Conservation (phyloP, 768 basidiomycete genomes). For the Amanita rimosa region DNA sequence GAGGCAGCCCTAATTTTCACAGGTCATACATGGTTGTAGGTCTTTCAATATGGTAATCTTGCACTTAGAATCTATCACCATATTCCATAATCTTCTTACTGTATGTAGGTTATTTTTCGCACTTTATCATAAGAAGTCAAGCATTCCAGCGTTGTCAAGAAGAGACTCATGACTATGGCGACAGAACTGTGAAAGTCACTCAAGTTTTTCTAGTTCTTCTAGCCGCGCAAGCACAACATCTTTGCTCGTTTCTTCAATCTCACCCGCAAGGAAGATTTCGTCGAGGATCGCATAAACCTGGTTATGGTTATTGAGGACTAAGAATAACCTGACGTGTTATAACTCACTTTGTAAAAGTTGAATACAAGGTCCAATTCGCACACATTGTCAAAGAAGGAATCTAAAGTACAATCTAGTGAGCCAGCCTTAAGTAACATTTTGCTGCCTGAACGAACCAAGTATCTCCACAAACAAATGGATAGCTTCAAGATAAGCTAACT, state of each 20-base stretch:
- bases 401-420: constrained; percentile 24
- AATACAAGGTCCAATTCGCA: constrained; percentile 97
- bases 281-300: constrained; percentile 98
- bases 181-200: too few species aligned
- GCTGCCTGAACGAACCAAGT: constrained; percentile 49
- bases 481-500: constrained; percentile 92
- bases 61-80: neutral
- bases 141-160: too few species aligned
- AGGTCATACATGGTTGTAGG: neutral
- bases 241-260: constrained; percentile 97
- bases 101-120: neutral
- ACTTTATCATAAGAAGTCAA: too few species aligned
- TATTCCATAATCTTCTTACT: neutral
- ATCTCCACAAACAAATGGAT: constrained; percentile 99
- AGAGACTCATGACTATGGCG: too few species aligned
- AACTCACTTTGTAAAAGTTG: constrained; percentile 89
- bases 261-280: constrained; percentile 96
- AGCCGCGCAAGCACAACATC: constrained; percentile 87
- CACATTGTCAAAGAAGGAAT: constrained; percentile 98
- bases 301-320: neutral
- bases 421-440: neutral
- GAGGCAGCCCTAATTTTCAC: neutral
- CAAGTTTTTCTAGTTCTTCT: constrained; percentile 89
- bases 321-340: neutral
- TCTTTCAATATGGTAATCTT: neutral